phyloP scores from a whole-genome alignment of 2,329 filamentous ascomycete species.

The Penicillium paneum region DNA sequence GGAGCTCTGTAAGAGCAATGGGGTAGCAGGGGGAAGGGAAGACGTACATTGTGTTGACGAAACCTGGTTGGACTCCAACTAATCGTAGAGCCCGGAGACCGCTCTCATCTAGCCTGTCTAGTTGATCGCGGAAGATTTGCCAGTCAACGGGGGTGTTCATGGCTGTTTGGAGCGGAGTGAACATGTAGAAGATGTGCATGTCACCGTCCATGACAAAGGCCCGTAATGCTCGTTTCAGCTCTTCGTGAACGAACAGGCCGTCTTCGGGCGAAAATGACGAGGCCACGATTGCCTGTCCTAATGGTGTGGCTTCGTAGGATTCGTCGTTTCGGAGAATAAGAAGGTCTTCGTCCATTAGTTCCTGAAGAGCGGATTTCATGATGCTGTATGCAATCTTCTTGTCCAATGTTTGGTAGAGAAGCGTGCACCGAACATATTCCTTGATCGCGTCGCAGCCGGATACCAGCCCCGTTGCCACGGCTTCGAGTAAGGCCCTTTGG shows the following conservation, averaged over 20 bases:
- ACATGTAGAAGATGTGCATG: constrained; percentile 74
- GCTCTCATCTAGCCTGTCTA: constrained; percentile 68
- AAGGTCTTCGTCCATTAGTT: constrained; percentile 56
- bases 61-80: constrained; percentile 64
- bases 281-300: constrained; percentile 69
- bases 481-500: constrained; percentile 66
- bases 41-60: constrained; percentile 62
- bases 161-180: constrained; percentile 64
- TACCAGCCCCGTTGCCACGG: constrained; percentile 65
- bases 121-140: constrained; percentile 68
- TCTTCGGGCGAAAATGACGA: constrained; percentile 72
- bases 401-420: constrained; percentile 60
- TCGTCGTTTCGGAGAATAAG: constrained; percentile 51
- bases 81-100: constrained; percentile 66
- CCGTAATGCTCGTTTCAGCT: constrained; percentile 63
- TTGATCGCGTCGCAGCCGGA: constrained; percentile 62
- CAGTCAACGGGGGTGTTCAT: constrained; percentile 59
- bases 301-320: constrained; percentile 59
- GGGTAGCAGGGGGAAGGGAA: background rate
- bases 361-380: constrained; percentile 58
- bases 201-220: constrained; percentile 79
- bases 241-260: constrained; percentile 68
- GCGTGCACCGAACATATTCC: constrained; percentile 66
- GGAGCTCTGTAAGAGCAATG: background rate
- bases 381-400: constrained; percentile 50